These are phyloP conservation scores for Apiotrichum porosum DNA, from an alignment of 1,284 basidiomycete species.

Conservation along the genomic window DNA sequence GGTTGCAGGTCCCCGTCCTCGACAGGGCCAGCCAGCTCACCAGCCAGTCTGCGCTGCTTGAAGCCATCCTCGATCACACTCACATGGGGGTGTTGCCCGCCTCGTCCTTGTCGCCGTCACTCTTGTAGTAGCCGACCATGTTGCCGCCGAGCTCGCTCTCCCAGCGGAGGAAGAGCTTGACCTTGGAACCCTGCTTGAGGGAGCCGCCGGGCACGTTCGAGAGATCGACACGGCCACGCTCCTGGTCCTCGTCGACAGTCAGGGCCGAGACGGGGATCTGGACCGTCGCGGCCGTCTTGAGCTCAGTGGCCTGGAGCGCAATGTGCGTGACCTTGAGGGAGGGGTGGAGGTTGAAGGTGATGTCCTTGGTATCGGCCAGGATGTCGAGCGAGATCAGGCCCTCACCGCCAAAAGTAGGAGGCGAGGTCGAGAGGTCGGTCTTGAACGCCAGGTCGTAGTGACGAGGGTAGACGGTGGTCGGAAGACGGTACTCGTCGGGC, in stretches of 20 bases:
- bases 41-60: too few relatives aligned
- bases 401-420: constrained; percentile 63
- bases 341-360: constrained; percentile 66
- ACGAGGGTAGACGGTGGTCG: constrained; percentile 56
- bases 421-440: constrained; percentile 71
- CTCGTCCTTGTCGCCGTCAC: constrained; percentile 51
- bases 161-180: constrained; percentile 50
- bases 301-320: constrained; percentile 59
- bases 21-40: too few relatives aligned
- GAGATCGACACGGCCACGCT: constrained; percentile 63
- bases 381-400: constrained; percentile 75
- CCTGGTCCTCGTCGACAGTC: constrained; percentile 57
- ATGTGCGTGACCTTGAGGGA: constrained; percentile 66
- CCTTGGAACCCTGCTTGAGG: constrained; percentile 59
- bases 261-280: constrained; percentile 49
- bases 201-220: constrained; percentile 60
- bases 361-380: constrained; percentile 57
- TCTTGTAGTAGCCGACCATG: constrained; percentile 56
- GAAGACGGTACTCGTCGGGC: constrained; percentile 62
- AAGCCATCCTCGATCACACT: constrained; percentile 17
- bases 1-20: too few relatives aligned
- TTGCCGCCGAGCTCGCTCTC: constrained; percentile 60
- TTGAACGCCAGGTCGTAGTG: constrained; percentile 79
- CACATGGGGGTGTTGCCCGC: constrained; percentile 49
- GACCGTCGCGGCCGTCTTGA: constrained; percentile 56